These are phyloP conservation scores for Chiua virens DNA, from an alignment of 768 basidiomycete genomes.

Conservation along the genomic window DNA sequence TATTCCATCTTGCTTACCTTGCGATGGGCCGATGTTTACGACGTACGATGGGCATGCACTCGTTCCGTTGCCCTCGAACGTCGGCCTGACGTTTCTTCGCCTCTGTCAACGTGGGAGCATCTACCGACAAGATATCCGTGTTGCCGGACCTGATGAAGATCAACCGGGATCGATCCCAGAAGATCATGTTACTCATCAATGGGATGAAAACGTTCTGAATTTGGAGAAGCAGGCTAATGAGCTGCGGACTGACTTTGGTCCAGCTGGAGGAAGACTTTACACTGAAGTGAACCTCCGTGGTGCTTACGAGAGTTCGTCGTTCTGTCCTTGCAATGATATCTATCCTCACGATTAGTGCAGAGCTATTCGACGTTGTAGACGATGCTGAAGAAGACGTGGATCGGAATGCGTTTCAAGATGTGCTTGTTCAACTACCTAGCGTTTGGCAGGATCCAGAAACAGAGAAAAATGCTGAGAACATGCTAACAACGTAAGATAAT, in stretches of 20 bases:
- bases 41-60: constrained; percentile 34
- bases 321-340: background rate
- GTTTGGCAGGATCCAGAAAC: constrained; percentile 49
- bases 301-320: constrained; percentile 55
- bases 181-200: constrained; percentile 25
- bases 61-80: constrained; percentile 28
- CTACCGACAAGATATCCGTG: constrained; percentile 40
- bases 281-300: constrained; percentile 48
- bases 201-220: constrained; percentile 41
- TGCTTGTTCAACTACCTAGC: constrained; percentile 52
- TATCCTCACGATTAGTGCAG: constrained; percentile 32
- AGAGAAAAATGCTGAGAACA: constrained; percentile 47
- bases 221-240: constrained; percentile 32
- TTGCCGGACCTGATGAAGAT: constrained; percentile 13
- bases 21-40: constrained; percentile 21
- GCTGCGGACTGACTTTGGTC: constrained; percentile 39
- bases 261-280: constrained; percentile 45
- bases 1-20: constrained; percentile 42
- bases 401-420: constrained; percentile 42
- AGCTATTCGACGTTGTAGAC: constrained; percentile 37
- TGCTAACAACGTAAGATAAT: constrained; percentile 58
- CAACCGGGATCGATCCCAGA: constrained; percentile 1
- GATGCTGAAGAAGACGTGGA: constrained; percentile 34
- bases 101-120: constrained; percentile 50
- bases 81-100: constrained; percentile 41